phyloP scores from a whole-genome alignment of 805 yeast genomes.

The Ogataea siamensis region DNA sequence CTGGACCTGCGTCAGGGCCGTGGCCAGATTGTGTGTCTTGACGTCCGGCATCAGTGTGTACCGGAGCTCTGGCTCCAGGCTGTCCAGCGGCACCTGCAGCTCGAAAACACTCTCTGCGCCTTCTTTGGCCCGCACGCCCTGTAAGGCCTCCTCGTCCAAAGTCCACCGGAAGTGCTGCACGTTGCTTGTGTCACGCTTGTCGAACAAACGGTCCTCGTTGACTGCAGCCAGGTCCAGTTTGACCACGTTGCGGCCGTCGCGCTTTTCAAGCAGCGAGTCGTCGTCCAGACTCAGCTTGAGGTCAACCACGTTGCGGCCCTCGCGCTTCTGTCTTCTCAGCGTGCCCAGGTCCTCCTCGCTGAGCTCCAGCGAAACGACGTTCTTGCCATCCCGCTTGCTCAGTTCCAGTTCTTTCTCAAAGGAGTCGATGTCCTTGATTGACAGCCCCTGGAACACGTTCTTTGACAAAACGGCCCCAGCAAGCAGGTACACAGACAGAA shows the following conservation, averaged over 20 bases:
- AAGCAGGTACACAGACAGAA: slow-evolving; percentile 6
- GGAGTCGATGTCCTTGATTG: slow-evolving; percentile 9
- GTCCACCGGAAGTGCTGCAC: slow-evolving; percentile 3
- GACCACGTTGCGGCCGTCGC: slow-evolving; percentile 16
- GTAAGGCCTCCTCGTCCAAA: slow-evolving; percentile 8
- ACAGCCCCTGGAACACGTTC: slow-evolving; percentile 18
- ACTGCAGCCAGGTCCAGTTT: slow-evolving; percentile 13
- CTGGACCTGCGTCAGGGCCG: slow-evolving; percentile 38
- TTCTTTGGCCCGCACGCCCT: slow-evolving; percentile 6
- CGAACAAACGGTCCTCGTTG: slow-evolving; percentile 6
- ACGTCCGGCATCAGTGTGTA: slow-evolving; percentile 29
- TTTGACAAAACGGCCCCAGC: slow-evolving; percentile 13
- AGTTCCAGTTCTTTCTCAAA: slow-evolving; percentile 14
- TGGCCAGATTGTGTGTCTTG: slow-evolving; percentile 31
- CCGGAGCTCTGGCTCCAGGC: slow-evolving; percentile 4
- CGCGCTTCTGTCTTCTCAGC: slow-evolving; percentile 14
- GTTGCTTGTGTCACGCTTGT: slow-evolving; percentile 17
- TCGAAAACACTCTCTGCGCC: slow-evolving; percentile 9
- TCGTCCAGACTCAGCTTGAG: slow-evolving; percentile 9
- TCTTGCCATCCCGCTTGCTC: slow-evolving; percentile 24
- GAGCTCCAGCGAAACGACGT: slow-evolving; percentile 19
- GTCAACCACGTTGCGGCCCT: slow-evolving; percentile 12
- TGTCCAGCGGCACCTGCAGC: slow-evolving; percentile 6
- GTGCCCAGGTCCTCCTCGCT: slow-evolving; percentile 15
- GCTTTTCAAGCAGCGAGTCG: slow-evolving; percentile 1